These are phyloP conservation scores for Phaeophleospora eucalypticola DNA, from an alignment of 2,329 filamentous ascomycete genomes.

Conservation along the genomic window DNA sequence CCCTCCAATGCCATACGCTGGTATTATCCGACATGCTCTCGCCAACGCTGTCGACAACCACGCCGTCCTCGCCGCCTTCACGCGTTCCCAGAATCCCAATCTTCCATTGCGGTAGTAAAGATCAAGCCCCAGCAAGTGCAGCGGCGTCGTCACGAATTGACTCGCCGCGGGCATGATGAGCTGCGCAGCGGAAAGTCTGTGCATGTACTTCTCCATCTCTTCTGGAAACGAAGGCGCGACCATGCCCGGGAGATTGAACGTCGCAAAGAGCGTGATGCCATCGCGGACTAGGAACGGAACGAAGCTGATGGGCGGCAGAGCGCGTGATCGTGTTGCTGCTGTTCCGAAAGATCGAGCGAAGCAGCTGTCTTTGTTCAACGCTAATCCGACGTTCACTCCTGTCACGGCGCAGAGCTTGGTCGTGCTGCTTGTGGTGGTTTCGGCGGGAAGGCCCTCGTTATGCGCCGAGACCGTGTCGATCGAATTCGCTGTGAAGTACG, in stretches of 20 bases:
- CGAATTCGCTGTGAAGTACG: constrained; percentile 22
- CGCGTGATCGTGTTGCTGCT: constrained; percentile 8
- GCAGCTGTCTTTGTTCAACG: constrained; percentile 20
- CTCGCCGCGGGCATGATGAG: constrained; percentile 16
- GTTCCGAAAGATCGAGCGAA: constrained; percentile 22
- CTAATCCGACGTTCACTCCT: constrained; percentile 17
- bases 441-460: constrained; percentile 9
- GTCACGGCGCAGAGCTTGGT: constrained; percentile 20
- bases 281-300: constrained; percentile 20
- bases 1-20: constrained; percentile 22
- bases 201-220: constrained; percentile 13
- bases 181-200: constrained; percentile 17
- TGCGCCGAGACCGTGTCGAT: constrained; percentile 16
- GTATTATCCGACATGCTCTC: constrained; percentile 19
- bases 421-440: constrained; percentile 11
- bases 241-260: constrained; percentile 18
- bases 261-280: constrained; percentile 20
- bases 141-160: constrained; percentile 20
- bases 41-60: constrained; percentile 16
- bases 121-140: constrained; percentile 22
- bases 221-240: constrained; percentile 17
- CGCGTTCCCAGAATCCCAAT: constrained; percentile 7
- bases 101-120: constrained; percentile 16
- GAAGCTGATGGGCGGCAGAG: constrained; percentile 18
- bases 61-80: constrained; percentile 8